Evolutionary conservation across 2,329 filamentous ascomycete genomes (phyloP).

Genomic region (Colletotrichum viniferum): DNA sequence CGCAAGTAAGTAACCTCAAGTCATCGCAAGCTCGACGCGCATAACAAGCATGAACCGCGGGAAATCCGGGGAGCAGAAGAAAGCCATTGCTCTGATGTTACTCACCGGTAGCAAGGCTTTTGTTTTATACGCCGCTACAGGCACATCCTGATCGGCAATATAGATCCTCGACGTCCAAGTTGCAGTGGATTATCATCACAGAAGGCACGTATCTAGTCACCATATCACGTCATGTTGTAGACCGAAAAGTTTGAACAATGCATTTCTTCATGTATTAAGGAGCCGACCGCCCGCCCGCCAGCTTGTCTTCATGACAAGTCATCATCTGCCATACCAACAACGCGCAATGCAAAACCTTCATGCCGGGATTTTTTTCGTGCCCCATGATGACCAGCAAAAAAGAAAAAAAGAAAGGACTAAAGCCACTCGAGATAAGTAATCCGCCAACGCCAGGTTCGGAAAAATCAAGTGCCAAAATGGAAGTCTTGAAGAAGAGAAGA

Average conservation of each 20-base stretch:
- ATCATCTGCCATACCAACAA: conserved; percentile 4
- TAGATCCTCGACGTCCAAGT: neutral
- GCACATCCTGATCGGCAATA: neutral
- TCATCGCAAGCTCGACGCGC: neutral
- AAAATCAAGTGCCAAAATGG: neutral
- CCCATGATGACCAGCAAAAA: conserved; percentile 13
- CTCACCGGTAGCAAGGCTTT: neutral
- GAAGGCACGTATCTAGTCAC: neutral
- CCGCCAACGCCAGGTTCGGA: conserved; percentile 7
- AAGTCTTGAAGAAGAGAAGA: neutral
- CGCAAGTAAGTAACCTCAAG: neutral
- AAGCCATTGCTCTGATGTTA: neutral
- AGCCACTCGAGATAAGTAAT: neutral
- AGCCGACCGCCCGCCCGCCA: conserved; percentile 10
- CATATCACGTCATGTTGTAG: neutral
- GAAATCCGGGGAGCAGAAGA: neutral
- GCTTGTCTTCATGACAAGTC: conserved; percentile 17
- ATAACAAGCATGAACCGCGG: neutral
- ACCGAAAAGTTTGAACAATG: neutral
- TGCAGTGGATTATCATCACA: neutral
- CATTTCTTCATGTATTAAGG: conserved; percentile 23
- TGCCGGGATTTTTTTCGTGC: conserved; percentile 19
- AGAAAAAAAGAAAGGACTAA: neutral
- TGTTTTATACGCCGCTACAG: neutral
- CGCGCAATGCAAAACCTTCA: conserved; percentile 8